Conservation (phyloP, 345 rosid genomes). For the Eutrema japonicum region DNA sequence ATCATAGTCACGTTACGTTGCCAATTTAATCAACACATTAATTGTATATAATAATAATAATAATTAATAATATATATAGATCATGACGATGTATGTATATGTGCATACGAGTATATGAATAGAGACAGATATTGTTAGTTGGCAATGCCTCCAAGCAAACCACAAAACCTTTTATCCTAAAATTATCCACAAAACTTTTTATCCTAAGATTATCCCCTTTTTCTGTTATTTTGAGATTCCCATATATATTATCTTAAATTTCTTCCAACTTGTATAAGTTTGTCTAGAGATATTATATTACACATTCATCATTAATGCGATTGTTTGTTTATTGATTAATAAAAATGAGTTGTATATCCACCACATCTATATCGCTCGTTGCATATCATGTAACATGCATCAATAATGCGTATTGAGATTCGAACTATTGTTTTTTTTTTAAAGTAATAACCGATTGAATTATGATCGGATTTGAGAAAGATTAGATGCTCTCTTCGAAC, state of each 20-base stretch:
- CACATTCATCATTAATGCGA: slow-evolving; percentile 26
- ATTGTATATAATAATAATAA: slow-evolving; percentile 10
- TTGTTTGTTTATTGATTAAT: slow-evolving; percentile 20
- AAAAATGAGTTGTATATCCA: slow-evolving; percentile 19
- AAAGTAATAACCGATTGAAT: neutral
- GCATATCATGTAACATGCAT: slow-evolving; percentile 27
- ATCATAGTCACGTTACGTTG: slow-evolving; percentile 44
- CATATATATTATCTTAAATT: slow-evolving; percentile 16
- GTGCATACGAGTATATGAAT: slow-evolving; percentile 21
- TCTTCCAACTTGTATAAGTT: slow-evolving; percentile 34
- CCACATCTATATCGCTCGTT: slow-evolving; percentile 21
- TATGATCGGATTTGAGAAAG: slow-evolving; percentile 7
- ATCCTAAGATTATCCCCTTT: slow-evolving; percentile 12
- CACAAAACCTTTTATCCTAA: slow-evolving; percentile 33
- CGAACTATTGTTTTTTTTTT: slow-evolving; percentile 21
- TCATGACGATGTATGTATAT: neutral
- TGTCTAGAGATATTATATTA: slow-evolving; percentile 15
- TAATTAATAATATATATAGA: neutral
- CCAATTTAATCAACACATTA: slow-evolving; percentile 36
- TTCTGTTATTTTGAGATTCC: slow-evolving; percentile 34
- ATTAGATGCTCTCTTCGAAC: slow-evolving; percentile 34
- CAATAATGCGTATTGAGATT: slow-evolving; percentile 23
- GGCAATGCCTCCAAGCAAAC: slow-evolving; percentile 51
- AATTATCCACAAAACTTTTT: slow-evolving; percentile 37
- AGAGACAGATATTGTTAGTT: slow-evolving; percentile 46